These are phyloP conservation scores for Chlamydomonas eustigma DNA, from an alignment of 139 green algal species.

Conservation along the genomic window DNA sequence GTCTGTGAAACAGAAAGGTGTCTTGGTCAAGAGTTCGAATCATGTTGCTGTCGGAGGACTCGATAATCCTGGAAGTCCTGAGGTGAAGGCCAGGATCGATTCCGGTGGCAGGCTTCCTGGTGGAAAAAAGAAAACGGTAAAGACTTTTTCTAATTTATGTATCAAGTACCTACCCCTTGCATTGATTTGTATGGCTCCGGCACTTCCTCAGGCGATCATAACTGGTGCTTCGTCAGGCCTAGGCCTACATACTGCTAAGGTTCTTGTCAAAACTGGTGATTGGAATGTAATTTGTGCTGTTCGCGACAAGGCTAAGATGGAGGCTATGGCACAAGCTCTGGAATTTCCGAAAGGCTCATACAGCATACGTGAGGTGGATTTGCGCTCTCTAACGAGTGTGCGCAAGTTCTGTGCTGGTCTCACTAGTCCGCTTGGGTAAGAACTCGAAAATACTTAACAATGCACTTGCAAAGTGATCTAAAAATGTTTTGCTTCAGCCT, in stretches of 20 bases:
- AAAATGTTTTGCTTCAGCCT: too few relatives aligned
- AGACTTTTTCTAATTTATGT: neutral
- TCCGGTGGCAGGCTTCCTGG: conserved; percentile 1
- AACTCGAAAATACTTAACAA: too few relatives aligned
- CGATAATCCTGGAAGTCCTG: conserved; percentile 6
- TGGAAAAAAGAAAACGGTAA: conserved; percentile 43
- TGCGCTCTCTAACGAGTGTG: conserved; percentile 75
- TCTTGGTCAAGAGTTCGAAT: neutral
- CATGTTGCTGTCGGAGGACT: conserved; percentile 7
- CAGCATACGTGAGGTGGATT: conserved; percentile 79
- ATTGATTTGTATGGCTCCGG: neutral
- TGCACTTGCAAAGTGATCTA: too few relatives aligned
- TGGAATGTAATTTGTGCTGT: conserved; percentile 67
- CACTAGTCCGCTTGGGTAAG: conserved; percentile 4
- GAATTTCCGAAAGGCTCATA: conserved; percentile 38
- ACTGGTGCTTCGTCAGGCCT: conserved; percentile 88
- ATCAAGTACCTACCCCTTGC: neutral
- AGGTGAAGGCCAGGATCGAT: conserved; percentile 8
- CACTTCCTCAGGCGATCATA: conserved; percentile 57
- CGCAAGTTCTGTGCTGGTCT: conserved; percentile 56
- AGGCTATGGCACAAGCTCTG: neutral
- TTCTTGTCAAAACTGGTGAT: conserved; percentile 61
- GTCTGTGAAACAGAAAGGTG: neutral
- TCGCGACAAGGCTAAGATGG: conserved; percentile 10
- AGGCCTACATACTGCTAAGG: conserved; percentile 68